phyloP scores from a whole-genome alignment of 176 grass and related monocot genomes.

The Phoenix roebelenii region DNA sequence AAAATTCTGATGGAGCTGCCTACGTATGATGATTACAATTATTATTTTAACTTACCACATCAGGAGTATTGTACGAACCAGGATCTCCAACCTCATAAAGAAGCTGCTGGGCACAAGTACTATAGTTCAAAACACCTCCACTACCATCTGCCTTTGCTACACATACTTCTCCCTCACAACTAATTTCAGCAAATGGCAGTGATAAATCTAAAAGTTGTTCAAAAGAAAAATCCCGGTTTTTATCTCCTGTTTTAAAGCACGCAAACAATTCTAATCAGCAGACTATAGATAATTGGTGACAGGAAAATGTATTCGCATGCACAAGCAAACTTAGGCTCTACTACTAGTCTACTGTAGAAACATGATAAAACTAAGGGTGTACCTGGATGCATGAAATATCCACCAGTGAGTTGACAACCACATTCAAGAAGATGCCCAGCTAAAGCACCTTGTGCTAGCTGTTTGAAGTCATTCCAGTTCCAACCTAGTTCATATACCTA shows the following conservation, averaged over 20 bases:
- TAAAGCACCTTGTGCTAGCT: constrained; percentile 74
- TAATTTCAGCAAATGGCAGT: constrained; percentile 85
- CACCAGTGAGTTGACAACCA: constrained; percentile 96
- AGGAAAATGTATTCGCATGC: too few species aligned
- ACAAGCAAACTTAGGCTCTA: too few species aligned
- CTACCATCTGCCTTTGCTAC: constrained; percentile 65
- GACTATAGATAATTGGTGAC: too few species aligned
- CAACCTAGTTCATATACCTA: constrained; percentile 95
- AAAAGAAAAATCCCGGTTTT: constrained; percentile 57
- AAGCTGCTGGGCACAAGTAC: constrained; percentile 86
- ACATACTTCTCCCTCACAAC: constrained; percentile 65
- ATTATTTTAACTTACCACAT: constrained; percentile 56
- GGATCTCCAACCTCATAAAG: constrained; percentile 91
- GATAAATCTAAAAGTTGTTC: constrained; percentile 73
- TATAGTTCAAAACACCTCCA: constrained; percentile 53
- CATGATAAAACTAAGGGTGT: constrained; percentile 28
- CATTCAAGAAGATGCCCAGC: constrained; percentile 92
- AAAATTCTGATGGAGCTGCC: constrained; percentile 2
- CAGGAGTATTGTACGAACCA: constrained; percentile 80
- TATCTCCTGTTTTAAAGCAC: constrained; percentile 63
- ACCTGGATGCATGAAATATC: constrained; percentile 99
- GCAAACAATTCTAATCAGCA: constrained; percentile 10
- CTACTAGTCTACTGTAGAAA: too few species aligned
- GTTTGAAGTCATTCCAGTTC: constrained; percentile 58
- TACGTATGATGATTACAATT: constrained; percentile 6